A percentile compares a stretch with the other conserved stretches of the same genome.
phyloP scores from a whole-genome alignment of 139 green algal species.

The Astrephomene gubernaculifera region DNA sequence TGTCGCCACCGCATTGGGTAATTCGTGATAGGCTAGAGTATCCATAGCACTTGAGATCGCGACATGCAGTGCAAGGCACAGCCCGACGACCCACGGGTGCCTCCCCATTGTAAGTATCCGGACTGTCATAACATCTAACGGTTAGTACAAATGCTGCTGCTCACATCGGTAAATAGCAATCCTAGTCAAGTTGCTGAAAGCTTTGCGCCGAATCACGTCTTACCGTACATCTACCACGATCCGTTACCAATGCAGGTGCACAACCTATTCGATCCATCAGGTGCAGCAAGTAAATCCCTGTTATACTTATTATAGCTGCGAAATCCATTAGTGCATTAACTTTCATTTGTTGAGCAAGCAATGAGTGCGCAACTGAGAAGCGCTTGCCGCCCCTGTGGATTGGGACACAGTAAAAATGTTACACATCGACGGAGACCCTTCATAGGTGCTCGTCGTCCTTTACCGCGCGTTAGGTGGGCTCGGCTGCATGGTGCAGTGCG shows the following conservation, averaged over 20 bases:
- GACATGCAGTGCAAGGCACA: neutral
- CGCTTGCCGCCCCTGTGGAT: neutral
- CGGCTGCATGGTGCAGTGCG: too few species aligned
- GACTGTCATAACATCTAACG: too few species aligned
- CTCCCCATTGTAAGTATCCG: neutral
- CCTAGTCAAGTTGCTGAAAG: too few species aligned
- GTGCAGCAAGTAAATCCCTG: too few species aligned
- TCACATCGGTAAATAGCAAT: too few species aligned
- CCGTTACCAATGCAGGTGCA: too few species aligned
- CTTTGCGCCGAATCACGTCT: too few species aligned
- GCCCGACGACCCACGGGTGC: neutral
- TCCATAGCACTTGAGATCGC: neutral
- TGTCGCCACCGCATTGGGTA: neutral
- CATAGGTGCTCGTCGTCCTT: neutral
- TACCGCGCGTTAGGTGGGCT: conserved; percentile 7
- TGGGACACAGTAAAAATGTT: neutral
- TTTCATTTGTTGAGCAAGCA: too few species aligned
- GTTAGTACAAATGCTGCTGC: too few species aligned
- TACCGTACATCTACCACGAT: too few species aligned
- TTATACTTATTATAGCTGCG: neutral
- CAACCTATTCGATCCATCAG: too few species aligned
- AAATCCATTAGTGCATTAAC: too few species aligned
- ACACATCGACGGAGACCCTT: neutral
- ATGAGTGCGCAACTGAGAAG: conserved; percentile 6
- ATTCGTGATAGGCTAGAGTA: neutral